Evolutionary conservation across 1,284 basidiomycete genomes (phyloP).

Genomic region (Trichosporon sp.): DNA sequence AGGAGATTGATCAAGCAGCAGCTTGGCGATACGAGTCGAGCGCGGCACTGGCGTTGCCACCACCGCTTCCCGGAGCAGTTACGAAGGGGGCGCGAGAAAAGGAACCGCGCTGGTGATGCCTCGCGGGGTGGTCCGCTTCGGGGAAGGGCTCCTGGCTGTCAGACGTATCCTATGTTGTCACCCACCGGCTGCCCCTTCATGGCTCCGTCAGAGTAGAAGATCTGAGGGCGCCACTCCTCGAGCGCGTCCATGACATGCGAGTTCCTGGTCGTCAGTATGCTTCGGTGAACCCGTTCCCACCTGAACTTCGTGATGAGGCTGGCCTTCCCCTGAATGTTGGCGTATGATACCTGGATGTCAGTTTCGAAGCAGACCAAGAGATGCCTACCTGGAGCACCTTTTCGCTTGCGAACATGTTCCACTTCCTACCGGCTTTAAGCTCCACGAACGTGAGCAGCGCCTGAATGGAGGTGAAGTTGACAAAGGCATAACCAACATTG

Average conservation of each 20-base stretch:
- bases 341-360: constrained; percentile 42
- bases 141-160: constrained; percentile 17
- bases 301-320: constrained; percentile 48
- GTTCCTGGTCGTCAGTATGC: constrained; percentile 28
- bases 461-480: constrained; percentile 40
- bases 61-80: neutral
- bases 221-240: constrained; percentile 46
- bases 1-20: neutral
- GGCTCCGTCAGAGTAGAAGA: constrained; percentile 43
- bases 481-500: constrained; percentile 50
- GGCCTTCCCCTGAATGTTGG: constrained; percentile 48
- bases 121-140: constrained; percentile 12
- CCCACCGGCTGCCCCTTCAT: constrained; percentile 31
- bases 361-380: neutral
- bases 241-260: constrained; percentile 45
- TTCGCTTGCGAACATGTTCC: constrained; percentile 49
- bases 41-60: neutral
- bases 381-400: constrained; percentile 47
- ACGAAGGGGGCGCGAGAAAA: constrained; percentile 12
- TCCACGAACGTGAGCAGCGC: constrained; percentile 40
- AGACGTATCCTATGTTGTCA: neutral
- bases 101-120: constrained; percentile 6
- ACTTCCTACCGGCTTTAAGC: constrained; percentile 42
- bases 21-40: neutral
- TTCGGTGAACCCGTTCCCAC: constrained; percentile 20